Base-by-base conservation (phyloP, 2,329 filamentous ascomycete genomes). In the Fusarium sp. region DNA sequence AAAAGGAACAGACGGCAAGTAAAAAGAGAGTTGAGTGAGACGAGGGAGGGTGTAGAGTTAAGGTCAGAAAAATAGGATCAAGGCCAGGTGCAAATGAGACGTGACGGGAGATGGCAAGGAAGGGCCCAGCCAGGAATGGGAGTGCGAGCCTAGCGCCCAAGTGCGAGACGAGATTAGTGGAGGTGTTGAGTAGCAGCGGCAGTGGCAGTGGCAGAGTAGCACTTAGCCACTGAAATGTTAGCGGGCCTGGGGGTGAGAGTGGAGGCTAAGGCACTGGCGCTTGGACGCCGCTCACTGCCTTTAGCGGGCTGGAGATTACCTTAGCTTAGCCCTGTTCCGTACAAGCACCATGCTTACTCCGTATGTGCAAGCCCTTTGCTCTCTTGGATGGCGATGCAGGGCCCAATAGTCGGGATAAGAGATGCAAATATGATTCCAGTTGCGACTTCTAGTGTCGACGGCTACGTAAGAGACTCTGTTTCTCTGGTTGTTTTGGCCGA, bases 211-310 rank as follows among this genome's bases (percentile, higher is more conserved):
- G 56, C 40, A 46, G 47, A 38, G 60, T 28, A 67, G 64, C 44
- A 69, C 47, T 66, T 64, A 68, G 62, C 69, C 71, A 74, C 72
- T 74, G 72, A 52, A 57, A 32, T 61, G 67, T 65, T 54, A 53
- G 64, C 54, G 54, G 65, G 63, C 53, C 67, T 43, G 72, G 50
- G 28, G 62, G 44, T 38, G 37, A 50, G 60, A 44, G 62, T 65
- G 40, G 57, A 43, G 30, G 67, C 43, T 32, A 62, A 62, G 50
- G 37, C 49, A 23, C 49, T 66, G 71, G 71, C 67, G 44, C 70
- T 67, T 63, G 70, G 67, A 50, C 59, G 64, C 64, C 40, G 71
- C 71, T 73, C 71, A 73, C 67, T 73, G 58, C 71, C 71, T 74
- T 44, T 68, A 58, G 67, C 50, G 63, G 67, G 42, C 59, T 74